Evolutionary conservation across 805 yeast genomes (phyloP), one percentile per base, ranked within the genome.

Genomic region (Wickerhamomyces alni): DNA sequence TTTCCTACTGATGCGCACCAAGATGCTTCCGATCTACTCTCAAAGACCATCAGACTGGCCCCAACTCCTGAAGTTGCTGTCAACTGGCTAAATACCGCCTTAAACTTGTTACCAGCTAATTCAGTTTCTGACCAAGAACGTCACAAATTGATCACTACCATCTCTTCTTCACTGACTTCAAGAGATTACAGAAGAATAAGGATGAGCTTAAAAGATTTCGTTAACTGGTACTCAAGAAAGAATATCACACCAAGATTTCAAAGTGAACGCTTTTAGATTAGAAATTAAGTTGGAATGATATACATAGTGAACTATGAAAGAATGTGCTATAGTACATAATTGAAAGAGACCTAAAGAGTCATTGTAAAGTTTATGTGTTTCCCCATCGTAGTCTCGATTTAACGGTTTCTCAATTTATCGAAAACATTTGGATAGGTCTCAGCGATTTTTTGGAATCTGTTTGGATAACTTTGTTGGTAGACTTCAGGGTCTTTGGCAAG

Each of bases 401-500:
- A 42, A n/a, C 32, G 24, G n/a, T 35, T 42, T 46, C 63, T 58
- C 42, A 74, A 52, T 50, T 79, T 80, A 40, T 78, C 69, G 48
- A 79, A 67, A 5, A 82, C 88, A 43, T 78, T 74, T 3, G 89
- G 89, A 56, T 83, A 83, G 33, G 77, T 71, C 45, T 72, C 62
- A 50, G 82, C 77, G 19, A 82, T 70, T 50, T 72, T 78, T 44
- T 81, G 79, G 53, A 80, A 83, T 44, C 77, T 61, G 15, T 73
- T 73, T 28, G 94, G 87, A 55, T 87, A 81, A 33, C 84, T 73
- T 63, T 72, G 70, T 55, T 76, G 79, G 67, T 84, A 82, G 8
- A 84, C 77, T 51, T 86, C 94, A 0, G 97, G 96, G 50, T 87
- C 89, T 51, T 79, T 76, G 12, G 89, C 87, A 52, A 86, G 67